Evolutionary conservation across 805 yeast genomes (phyloP).

Genomic region (Kuraishia borneana): DNA sequence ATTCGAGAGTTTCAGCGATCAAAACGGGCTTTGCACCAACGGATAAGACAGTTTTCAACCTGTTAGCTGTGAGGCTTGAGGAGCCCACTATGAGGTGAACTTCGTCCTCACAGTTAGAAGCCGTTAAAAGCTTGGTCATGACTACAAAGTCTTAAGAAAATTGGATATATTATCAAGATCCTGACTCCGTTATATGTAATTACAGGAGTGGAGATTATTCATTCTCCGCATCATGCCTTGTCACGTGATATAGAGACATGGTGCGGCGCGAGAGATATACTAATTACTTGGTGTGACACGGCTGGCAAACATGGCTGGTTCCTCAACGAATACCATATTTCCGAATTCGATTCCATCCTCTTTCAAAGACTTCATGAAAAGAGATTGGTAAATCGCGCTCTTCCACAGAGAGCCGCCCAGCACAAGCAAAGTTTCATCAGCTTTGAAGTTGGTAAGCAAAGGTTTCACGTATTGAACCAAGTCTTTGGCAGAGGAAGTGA

Average conservation of each 20-base stretch:
- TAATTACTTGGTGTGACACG: too few relatives aligned
- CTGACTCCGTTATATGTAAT: too few relatives aligned
- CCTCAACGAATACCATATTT: background rate
- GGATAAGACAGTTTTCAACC: constrained; percentile 36
- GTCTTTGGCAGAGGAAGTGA: background rate
- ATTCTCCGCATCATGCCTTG: constrained; percentile 5
- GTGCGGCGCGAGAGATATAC: too few relatives aligned
- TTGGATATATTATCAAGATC: too few relatives aligned
- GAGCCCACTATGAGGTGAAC: constrained; percentile 48
- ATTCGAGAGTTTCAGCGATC: constrained; percentile 19
- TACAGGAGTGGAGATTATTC: constrained; percentile 2
- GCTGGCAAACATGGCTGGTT: background rate
- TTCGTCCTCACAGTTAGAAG: constrained; percentile 36
- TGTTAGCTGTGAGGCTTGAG: constrained; percentile 29
- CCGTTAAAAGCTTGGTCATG: constrained; percentile 24
- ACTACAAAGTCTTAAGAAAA: too few relatives aligned
- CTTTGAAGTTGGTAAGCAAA: background rate
- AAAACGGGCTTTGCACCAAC: constrained; percentile 49
- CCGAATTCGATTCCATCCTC: background rate
- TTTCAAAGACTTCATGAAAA: background rate
- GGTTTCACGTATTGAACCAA: background rate
- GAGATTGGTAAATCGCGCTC: background rate
- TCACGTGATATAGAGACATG: too few relatives aligned
- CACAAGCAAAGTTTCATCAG: background rate
- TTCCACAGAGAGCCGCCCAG: background rate